These are phyloP conservation scores for Candida loeiensis DNA, from an alignment of 805 yeast species.

Conservation along the genomic window DNA sequence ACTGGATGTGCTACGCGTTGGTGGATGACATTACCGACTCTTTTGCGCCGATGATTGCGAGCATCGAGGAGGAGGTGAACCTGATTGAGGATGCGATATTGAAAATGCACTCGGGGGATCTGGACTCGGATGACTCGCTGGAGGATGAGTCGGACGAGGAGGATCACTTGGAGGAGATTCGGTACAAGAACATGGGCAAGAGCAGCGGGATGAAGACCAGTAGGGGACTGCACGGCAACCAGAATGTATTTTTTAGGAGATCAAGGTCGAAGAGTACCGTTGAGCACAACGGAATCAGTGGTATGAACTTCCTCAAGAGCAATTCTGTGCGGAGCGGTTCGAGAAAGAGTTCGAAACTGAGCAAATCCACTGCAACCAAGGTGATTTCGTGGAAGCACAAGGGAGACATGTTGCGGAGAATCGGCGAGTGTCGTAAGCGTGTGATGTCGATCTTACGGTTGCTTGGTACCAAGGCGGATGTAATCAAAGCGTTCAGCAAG, in stretches of 20 bases:
- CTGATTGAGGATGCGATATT: conserved; percentile 91
- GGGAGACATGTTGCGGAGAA: conserved; percentile 91
- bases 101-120: conserved; percentile 72
- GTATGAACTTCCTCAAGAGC: conserved; percentile 5
- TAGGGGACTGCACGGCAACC: conserved; percentile 3
- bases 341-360: conserved; percentile 10
- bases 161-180: conserved; percentile 12
- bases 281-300: conserved; percentile 17
- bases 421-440: conserved; percentile 91
- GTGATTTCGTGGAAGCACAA: conserved; percentile 72
- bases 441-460: conserved; percentile 88
- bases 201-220: conserved; percentile 14
- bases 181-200: conserved; percentile 19
- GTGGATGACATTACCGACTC: conserved; percentile 97
- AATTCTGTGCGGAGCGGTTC: conserved; percentile 7
- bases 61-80: conserved; percentile 92
- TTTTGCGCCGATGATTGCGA: conserved; percentile 92
- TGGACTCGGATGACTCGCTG: conserved; percentile 39
- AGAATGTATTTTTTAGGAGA: conserved; percentile 30
- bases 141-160: conserved; percentile 24
- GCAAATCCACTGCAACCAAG: conserved; percentile 49
- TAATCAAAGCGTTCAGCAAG: conserved; percentile 92
- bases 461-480: conserved; percentile 92
- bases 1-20: conserved; percentile 95
- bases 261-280: conserved; percentile 38